Percentiles rank a stretch among this genome's conserved stretches.
phyloP scores from a whole-genome alignment of 805 yeast genomes.

The Clavispora santaluciae region DNA sequence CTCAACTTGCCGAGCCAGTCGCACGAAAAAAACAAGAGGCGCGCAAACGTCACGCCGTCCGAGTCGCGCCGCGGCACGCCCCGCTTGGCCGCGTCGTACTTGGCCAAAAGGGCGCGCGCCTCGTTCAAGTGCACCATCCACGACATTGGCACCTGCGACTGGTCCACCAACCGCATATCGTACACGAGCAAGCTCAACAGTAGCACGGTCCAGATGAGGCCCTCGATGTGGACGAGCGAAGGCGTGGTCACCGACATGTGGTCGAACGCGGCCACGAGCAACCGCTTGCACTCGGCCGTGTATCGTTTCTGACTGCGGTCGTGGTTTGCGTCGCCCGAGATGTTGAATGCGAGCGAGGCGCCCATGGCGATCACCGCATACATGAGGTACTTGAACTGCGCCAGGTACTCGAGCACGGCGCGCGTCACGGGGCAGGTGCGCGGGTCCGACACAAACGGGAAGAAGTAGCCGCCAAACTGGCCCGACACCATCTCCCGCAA shows the following conservation, averaged over 20 bases:
- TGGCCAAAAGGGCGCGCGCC: conserved; percentile 22
- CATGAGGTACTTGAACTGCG: conserved; percentile 15
- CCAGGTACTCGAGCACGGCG: conserved; percentile 16
- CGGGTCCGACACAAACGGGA: conserved; percentile 12
- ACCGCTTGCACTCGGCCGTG: conserved; percentile 16
- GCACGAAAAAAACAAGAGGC: conserved; percentile 15
- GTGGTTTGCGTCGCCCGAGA: conserved; percentile 8
- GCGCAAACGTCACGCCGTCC: conserved; percentile 16
- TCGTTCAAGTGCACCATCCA: conserved; percentile 25
- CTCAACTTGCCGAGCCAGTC: conserved; percentile 16
- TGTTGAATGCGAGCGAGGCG: conserved; percentile 13
- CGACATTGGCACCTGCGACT: conserved; percentile 11
- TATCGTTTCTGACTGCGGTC: conserved; percentile 13
- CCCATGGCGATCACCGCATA: conserved; percentile 17
- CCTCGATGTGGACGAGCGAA: conserved; percentile 21
- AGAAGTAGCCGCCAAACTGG: conserved; percentile 8
- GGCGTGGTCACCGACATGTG: conserved; percentile 13
- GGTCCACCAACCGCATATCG: conserved; percentile 15
- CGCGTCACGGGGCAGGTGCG: conserved; percentile 14
- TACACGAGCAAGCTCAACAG: conserved; percentile 21
- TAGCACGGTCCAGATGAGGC: conserved; percentile 22
- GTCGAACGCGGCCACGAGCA: conserved; percentile 16
- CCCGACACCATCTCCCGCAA: conserved; percentile 10
- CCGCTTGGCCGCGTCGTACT: conserved; percentile 16
- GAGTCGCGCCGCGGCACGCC: conserved; percentile 14